Evolutionary conservation across 441 rosid species (phyloP).

Genomic region (Kokia cookei): DNA sequence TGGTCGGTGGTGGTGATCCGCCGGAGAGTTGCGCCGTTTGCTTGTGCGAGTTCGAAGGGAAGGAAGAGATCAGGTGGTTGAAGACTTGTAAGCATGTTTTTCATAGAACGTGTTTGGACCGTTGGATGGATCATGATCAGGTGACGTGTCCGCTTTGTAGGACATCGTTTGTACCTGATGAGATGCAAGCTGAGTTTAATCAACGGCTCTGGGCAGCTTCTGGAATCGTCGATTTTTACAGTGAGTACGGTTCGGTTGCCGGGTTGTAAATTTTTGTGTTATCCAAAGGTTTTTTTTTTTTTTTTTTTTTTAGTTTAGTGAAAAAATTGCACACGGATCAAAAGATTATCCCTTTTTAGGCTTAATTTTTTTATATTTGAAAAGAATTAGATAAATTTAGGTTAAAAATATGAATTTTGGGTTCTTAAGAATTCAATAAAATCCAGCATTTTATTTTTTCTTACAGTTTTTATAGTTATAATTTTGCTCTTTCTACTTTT

Average conservation of each 20-base stretch:
- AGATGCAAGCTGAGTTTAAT: constrained; percentile 53
- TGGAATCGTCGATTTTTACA: constrained; percentile 30
- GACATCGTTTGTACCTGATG: constrained; percentile 66
- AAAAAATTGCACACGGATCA: neutral
- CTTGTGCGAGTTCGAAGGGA: constrained; percentile 62
- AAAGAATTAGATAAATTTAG: neutral
- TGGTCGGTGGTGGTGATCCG: constrained; percentile 28
- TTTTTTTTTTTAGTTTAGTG: neutral
- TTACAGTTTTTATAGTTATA: neutral
- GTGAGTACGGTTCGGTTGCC: constrained; percentile 39
- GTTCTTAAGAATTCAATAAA: neutral
- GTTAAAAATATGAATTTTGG: neutral
- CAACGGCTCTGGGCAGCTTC: constrained; percentile 55
- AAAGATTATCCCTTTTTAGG: neutral
- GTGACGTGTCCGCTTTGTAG: constrained; percentile 84
- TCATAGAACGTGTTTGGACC: constrained; percentile 74
- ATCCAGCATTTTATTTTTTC: neutral
- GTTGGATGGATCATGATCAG: constrained; percentile 79
- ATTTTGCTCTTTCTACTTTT: no score
- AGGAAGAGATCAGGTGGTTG: constrained; percentile 65
- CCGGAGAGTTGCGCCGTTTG: constrained; percentile 82
- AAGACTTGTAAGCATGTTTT: constrained; percentile 73
- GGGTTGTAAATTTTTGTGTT: constrained; percentile 14
- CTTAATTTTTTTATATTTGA: neutral
- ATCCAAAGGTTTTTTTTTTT: constrained; percentile 1